Evolutionary conservation across 805 yeast genomes (phyloP).

Genomic region (Teunomyces atbi): DNA sequence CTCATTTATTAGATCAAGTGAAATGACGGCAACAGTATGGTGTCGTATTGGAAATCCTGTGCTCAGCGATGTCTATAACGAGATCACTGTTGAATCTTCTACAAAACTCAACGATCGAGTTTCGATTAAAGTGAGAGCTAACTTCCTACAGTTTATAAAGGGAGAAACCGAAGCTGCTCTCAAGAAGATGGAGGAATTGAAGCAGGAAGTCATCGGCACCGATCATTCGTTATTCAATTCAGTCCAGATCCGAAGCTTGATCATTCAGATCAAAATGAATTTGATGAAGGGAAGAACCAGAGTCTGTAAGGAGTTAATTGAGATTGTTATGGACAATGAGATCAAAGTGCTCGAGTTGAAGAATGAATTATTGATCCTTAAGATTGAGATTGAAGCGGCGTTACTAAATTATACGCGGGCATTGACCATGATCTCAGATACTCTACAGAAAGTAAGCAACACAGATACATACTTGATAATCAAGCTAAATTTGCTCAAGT

Average conservation of each 20-base stretch:
- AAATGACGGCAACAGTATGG: slow-evolving; percentile 49
- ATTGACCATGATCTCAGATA: slow-evolving; percentile 19
- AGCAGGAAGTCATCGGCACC: slow-evolving; percentile 14
- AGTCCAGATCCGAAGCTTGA: slow-evolving; percentile 39
- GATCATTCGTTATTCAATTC: slow-evolving; percentile 42
- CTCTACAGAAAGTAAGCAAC: neutral
- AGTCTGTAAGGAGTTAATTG: slow-evolving; percentile 34
- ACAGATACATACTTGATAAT: slow-evolving; percentile 44
- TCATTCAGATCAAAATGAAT: slow-evolving; percentile 36
- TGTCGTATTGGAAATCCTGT: slow-evolving; percentile 47
- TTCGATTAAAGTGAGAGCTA: slow-evolving; percentile 40
- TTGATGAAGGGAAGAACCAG: slow-evolving; percentile 38
- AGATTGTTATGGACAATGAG: slow-evolving; percentile 26
- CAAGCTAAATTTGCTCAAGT: slow-evolving; percentile 47
- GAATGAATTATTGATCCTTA: slow-evolving; percentile 26
- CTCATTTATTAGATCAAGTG: slow-evolving; percentile 47
- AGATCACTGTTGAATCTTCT: slow-evolving; percentile 44
- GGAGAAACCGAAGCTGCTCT: slow-evolving; percentile 45
- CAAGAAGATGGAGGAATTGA: slow-evolving; percentile 30
- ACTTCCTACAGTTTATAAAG: slow-evolving; percentile 26
- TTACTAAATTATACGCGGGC: slow-evolving; percentile 32
- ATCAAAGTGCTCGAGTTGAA: slow-evolving; percentile 29
- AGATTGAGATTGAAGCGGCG: slow-evolving; percentile 28
- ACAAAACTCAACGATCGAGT: slow-evolving; percentile 36
- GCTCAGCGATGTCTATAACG: slow-evolving; percentile 47